Percentiles rank a stretch among this genome's conserved stretches.
These are phyloP conservation scores for Fusarium napiforme DNA, from an alignment of 2,329 filamentous ascomycete species.

Conservation along the genomic window DNA sequence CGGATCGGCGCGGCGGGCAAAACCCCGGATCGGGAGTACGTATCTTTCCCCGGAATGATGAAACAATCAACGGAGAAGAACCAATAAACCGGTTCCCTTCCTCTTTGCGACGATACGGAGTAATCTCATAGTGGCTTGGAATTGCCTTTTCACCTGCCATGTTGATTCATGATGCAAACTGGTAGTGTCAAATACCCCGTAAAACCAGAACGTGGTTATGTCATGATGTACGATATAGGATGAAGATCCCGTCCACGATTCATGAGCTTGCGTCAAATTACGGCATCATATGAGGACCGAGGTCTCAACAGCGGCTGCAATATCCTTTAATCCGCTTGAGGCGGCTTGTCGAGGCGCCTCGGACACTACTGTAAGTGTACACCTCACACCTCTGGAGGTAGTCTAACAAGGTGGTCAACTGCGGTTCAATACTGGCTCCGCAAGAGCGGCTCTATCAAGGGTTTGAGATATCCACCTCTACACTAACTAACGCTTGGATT, in stretches of 20 bases:
- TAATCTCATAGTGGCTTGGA: not conserved
- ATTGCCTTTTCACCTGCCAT: not conserved
- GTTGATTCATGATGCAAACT: not conserved
- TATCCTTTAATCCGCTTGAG: not conserved
- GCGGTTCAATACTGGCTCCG: constrained; percentile 2
- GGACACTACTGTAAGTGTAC: not conserved
- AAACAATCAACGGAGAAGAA: not conserved
- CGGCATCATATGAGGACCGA: not conserved
- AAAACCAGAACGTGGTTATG: not conserved
- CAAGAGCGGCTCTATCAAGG: not conserved
- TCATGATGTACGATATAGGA: not conserved
- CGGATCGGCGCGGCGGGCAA: constrained; percentile 36
- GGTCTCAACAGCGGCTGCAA: not conserved
- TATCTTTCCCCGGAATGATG: constrained; percentile 9
- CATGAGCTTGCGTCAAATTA: not conserved
- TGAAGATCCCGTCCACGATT: not conserved
- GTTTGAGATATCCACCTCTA: not conserved
- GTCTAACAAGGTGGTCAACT: not conserved
- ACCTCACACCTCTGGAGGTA: constrained; percentile 1
- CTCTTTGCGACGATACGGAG: not conserved
- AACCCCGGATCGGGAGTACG: constrained; percentile 36
- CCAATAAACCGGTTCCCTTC: not conserved
- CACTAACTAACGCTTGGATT: constrained; percentile 6
- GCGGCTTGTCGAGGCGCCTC: not conserved
- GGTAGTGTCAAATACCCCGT: not conserved